Evolutionary conservation across 139 green algal species (phyloP).

Genomic region (Gonium pectorale): DNA sequence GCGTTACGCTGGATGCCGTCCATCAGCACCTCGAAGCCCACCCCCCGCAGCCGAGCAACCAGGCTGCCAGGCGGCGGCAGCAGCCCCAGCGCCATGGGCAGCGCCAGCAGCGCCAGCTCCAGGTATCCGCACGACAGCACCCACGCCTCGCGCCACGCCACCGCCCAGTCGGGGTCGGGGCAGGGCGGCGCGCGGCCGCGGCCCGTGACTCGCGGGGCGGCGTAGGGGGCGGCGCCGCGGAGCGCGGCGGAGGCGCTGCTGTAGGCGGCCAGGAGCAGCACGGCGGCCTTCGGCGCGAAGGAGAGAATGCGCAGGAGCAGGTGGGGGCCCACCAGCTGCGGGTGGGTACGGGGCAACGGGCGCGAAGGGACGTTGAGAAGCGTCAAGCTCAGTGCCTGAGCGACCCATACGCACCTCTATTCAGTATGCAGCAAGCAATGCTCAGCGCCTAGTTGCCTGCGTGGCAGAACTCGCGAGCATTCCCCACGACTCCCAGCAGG

Average conservation of each 20-base stretch:
- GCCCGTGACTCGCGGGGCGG: neutral
- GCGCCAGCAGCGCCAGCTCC: constrained; percentile 30
- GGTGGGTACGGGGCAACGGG: too few relatives aligned
- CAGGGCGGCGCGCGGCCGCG: neutral
- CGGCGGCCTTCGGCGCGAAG: constrained; percentile 19
- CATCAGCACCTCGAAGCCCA: constrained; percentile 42
- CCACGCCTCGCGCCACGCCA: constrained; percentile 33
- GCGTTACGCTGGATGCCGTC: constrained; percentile 36
- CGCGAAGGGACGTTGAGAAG: too few relatives aligned
- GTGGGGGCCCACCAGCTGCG: constrained; percentile 6
- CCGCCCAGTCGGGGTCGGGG: constrained; percentile 7
- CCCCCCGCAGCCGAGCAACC: constrained; percentile 8
- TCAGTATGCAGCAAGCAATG: too few relatives aligned
- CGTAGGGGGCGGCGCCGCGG: neutral
- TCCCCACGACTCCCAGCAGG: too few relatives aligned
- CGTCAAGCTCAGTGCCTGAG: too few relatives aligned
- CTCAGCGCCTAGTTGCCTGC: too few relatives aligned
- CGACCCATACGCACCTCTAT: too few relatives aligned
- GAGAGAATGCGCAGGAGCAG: constrained; percentile 30
- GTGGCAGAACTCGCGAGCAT: too few relatives aligned
- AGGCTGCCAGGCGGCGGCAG: constrained; percentile 13
- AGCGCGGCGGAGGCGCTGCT: neutral
- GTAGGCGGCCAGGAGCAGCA: neutral
- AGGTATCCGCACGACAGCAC: constrained; percentile 29
- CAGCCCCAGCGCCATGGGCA: constrained; percentile 27